These are phyloP conservation scores for Starmerella ratchasimensis DNA, from an alignment of 805 yeast genomes.

Conservation along the genomic window DNA sequence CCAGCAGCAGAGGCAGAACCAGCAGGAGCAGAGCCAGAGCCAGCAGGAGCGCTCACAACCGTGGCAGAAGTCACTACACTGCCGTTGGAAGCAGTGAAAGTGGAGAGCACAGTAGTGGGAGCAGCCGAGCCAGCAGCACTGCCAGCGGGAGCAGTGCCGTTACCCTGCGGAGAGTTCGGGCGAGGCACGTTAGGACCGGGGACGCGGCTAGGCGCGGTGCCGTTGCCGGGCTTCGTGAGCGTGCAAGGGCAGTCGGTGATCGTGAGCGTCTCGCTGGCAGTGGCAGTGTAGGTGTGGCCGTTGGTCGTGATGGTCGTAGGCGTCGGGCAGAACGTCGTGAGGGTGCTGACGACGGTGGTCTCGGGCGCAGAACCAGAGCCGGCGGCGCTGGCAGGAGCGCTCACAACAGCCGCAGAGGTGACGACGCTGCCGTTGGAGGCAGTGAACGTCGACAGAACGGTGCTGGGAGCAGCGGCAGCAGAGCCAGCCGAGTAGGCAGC, in stretches of 20 bases:
- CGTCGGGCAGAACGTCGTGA: slow-evolving; percentile 36
- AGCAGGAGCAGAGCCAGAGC: slow-evolving; percentile 11
- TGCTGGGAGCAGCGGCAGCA: not conserved
- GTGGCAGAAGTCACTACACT: not conserved
- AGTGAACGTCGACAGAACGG: not conserved
- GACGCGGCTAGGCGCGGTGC: not conserved
- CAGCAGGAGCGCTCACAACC: slow-evolving; percentile 10
- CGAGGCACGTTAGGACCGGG: not conserved
- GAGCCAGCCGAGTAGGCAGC: not conserved
- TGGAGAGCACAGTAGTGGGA: slow-evolving; percentile 4
- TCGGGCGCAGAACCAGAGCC: slow-evolving; percentile 2
- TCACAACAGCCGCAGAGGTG: slow-evolving; percentile 2
- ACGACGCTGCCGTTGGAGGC: not conserved
- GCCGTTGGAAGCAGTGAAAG: slow-evolving; percentile 21
- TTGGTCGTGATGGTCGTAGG: slow-evolving; percentile 46
- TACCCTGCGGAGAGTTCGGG: slow-evolving; percentile 25
- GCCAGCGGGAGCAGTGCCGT: slow-evolving; percentile 1
- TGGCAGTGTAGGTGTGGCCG: slow-evolving; percentile 53
- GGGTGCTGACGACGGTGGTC: slow-evolving; percentile 10
- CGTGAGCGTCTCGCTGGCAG: slow-evolving; percentile 60
- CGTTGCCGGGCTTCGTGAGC: slow-evolving; percentile 4
- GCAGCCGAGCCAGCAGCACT: slow-evolving; percentile 3
- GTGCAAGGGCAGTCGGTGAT: slow-evolving; percentile 34
- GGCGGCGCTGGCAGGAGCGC: not conserved
- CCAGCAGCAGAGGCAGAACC: slow-evolving; percentile 4